Base-by-base conservation (phyloP, 2,329 filamentous ascomycete genomes). In the Tetracladium maxilliforme region DNA sequence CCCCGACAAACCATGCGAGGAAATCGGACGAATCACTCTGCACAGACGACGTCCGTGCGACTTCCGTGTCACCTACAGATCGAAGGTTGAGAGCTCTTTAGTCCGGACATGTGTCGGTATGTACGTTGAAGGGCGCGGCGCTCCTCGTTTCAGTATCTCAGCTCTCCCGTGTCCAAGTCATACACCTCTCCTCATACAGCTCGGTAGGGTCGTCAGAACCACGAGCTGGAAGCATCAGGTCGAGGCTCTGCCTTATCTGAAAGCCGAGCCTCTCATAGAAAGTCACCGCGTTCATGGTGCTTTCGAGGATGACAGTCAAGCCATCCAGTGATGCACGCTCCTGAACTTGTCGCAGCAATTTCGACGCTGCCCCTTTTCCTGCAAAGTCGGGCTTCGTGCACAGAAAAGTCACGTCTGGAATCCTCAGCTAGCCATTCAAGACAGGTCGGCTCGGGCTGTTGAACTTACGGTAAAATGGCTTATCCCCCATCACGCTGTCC, bases 21-120 rank as follows among this genome's bases (percentile, higher is more conserved):
- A 25, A n/a, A n/a, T n/a, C n/a, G n/a, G 31, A 37, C 7, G 41
- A 43, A 28, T 44, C 39, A 40, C 40, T 42, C 12, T 25, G 24
- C 22, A 36, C 24, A 33, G 14, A 19, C 16, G 7, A 22, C 19
- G n/a, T 30, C 25, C 10, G 17, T 23, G 17, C 23, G 10, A 10
- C 20, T 13, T 10, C 15, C 17, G 17, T 11, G 6, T 16, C 23
- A 7, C 6, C 14, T 23, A 14, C 24, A 11, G 13, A 13, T 13
- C 24, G 3, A 12, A 11, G 5, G 16, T 11, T 8, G 10, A 20
- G 24, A 15, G 9, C 16, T 19, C n/a, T 21, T n/a, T n/a, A n/a
- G n/a, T n/a, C n/a, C n/a, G n/a, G n/a, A n/a, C n/a, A n/a, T n/a
- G n/a, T n/a, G n/a, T n/a, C n/a, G n/a, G n/a, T n/a, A n/a, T n/a